A percentile compares a stretch with the other conserved stretches of the same genome.
Conservation (phyloP, 257 asterid genomes). For the Solanum virginianum region DNA sequence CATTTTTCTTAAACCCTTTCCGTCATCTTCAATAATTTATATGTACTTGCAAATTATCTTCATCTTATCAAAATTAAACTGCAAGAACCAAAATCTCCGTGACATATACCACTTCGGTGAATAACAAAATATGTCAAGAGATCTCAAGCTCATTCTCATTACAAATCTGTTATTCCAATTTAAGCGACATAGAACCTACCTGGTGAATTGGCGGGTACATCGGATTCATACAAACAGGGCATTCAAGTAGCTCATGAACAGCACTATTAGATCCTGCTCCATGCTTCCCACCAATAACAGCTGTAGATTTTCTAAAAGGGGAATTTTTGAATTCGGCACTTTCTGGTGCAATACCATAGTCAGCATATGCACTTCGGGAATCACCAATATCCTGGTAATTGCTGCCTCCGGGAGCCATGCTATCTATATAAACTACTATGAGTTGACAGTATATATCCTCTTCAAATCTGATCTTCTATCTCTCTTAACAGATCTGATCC, state of each 20-base stretch:
- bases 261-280: slow-evolving; percentile 40
- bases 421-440: slow-evolving; percentile 5
- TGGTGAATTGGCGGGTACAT: slow-evolving; percentile 85
- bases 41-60: background rate
- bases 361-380: slow-evolving; percentile 16
- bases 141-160: background rate
- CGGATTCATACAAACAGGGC: slow-evolving; percentile 59
- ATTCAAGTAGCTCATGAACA: slow-evolving; percentile 66
- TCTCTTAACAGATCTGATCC: background rate
- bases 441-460: background rate
- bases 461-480: background rate
- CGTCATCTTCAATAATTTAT: background rate
- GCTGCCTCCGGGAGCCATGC: slow-evolving; percentile 49
- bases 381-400: slow-evolving; percentile 26
- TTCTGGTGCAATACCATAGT: slow-evolving; percentile 36
- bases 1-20: background rate
- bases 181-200: slow-evolving; percentile 26
- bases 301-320: slow-evolving; percentile 29
- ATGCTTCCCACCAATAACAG: slow-evolving; percentile 25
- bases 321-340: slow-evolving; percentile 28
- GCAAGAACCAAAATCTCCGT: background rate
- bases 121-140: background rate
- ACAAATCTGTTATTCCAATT: background rate
- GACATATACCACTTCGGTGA: background rate
- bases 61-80: background rate